phyloP scores from a whole-genome alignment of 441 rosid genomes.

The Lepidium campestre region DNA sequence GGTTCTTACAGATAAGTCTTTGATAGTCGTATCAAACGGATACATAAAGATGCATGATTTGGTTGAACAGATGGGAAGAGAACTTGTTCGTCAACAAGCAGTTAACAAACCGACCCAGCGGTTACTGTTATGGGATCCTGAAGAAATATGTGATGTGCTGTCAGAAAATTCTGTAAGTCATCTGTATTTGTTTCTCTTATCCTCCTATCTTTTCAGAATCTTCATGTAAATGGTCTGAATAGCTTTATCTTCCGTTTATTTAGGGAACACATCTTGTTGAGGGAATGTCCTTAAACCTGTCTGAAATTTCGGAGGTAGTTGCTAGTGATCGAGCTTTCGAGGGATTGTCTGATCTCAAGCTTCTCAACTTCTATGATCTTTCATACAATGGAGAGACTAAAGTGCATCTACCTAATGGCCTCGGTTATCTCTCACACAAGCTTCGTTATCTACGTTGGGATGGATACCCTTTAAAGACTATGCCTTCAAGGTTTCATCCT shows the following conservation, averaged over 20 bases:
- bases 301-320: slow-evolving; percentile 8
- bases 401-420: slow-evolving; percentile 13
- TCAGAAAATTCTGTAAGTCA: slow-evolving; percentile 18
- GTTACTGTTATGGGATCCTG: slow-evolving; percentile 30
- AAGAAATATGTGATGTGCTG: slow-evolving; percentile 19
- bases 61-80: slow-evolving; percentile 35
- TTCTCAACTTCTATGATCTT: slow-evolving; percentile 19
- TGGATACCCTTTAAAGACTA: slow-evolving; percentile 26
- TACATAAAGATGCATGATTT: slow-evolving; percentile 37
- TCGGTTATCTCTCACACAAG: slow-evolving; percentile 20
- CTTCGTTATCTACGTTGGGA: slow-evolving; percentile 34
- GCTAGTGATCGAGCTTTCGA: slow-evolving; percentile 16
- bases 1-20: slow-evolving; percentile 25
- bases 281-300: slow-evolving; percentile 22
- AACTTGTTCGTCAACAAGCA: slow-evolving; percentile 29
- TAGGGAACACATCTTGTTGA: slow-evolving; percentile 27
- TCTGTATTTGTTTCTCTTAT: neutral
- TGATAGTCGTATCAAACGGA: slow-evolving; percentile 14
- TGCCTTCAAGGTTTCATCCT: slow-evolving; percentile 26
- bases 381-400: slow-evolving; percentile 8
- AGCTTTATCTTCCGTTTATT: neutral
- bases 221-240: slow-evolving; percentile 3
- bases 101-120: slow-evolving; percentile 15
- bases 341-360: slow-evolving; percentile 24
- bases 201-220: neutral